phyloP scores from a whole-genome alignment of 83 land plant species.

The Picea mariana region DNA sequence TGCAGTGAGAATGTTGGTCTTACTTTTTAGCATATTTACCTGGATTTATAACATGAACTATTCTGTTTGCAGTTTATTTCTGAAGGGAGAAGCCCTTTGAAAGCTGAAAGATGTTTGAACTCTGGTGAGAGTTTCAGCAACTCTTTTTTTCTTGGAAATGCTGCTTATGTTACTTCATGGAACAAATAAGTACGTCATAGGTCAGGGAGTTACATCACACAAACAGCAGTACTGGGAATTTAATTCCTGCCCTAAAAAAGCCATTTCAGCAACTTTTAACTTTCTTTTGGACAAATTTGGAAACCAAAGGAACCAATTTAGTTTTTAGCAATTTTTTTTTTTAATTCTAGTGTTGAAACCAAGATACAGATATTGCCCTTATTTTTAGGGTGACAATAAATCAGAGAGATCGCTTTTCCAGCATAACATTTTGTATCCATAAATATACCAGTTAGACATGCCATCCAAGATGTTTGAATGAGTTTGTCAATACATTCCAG shows the following conservation, averaged over 20 bases:
- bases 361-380: background rate
- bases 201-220: no score
- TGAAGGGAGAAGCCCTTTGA: background rate
- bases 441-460: background rate
- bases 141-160: background rate
- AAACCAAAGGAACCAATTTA: background rate
- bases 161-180: no score
- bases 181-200: no score
- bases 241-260: no score
- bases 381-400: background rate
- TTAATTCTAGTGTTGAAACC: background rate
- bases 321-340: background rate
- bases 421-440: background rate
- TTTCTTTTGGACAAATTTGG: background rate
- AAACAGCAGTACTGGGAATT: no score
- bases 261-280: background rate
- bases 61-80: no score
- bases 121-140: slow-evolving; percentile 6
- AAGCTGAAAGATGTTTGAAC: background rate
- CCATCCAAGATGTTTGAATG: background rate
- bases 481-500: no score
- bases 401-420: background rate
- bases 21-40: no score
- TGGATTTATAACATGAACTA: no score
- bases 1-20: no score